Evolutionary conservation across 129 eudicot species (phyloP).

Genomic region (Lonicera japonica): DNA sequence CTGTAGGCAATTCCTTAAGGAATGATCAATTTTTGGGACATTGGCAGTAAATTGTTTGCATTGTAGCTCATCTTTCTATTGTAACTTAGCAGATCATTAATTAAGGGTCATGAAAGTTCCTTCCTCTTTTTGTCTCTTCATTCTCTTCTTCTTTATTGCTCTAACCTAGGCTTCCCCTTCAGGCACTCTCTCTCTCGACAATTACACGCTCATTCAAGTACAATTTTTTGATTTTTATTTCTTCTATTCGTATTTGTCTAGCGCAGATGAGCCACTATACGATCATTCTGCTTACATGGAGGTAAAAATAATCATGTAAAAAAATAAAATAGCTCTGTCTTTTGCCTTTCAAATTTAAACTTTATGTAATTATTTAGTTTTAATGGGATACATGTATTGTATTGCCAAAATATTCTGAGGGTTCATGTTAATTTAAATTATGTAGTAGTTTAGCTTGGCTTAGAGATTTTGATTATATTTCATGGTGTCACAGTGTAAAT

Average conservation of each 20-base stretch:
- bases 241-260: not conserved
- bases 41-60: too few species aligned
- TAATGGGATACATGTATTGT: too few species aligned
- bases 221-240: not conserved
- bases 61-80: not conserved
- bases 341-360: not conserved
- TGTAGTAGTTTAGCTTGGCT: too few species aligned
- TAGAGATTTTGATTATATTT: too few species aligned
- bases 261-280: conserved; percentile 66
- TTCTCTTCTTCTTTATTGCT: conserved; percentile 13
- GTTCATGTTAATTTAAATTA: too few species aligned
- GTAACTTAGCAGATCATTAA: too few species aligned
- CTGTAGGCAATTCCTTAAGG: too few species aligned
- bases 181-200: conserved; percentile 26
- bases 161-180: too few species aligned
- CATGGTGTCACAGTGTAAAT: conserved; percentile 40
- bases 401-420: too few species aligned
- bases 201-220: not conserved
- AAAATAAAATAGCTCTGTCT: not conserved
- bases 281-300: too few species aligned
- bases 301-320: not conserved
- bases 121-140: not conserved
- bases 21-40: too few species aligned
- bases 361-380: not conserved
- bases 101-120: conserved; percentile 14